Percentiles rank a stretch among this genome's conserved stretches.
phyloP scores from a whole-genome alignment of 2,329 filamentous ascomycete genomes.

The Alternaria tenuissima region DNA sequence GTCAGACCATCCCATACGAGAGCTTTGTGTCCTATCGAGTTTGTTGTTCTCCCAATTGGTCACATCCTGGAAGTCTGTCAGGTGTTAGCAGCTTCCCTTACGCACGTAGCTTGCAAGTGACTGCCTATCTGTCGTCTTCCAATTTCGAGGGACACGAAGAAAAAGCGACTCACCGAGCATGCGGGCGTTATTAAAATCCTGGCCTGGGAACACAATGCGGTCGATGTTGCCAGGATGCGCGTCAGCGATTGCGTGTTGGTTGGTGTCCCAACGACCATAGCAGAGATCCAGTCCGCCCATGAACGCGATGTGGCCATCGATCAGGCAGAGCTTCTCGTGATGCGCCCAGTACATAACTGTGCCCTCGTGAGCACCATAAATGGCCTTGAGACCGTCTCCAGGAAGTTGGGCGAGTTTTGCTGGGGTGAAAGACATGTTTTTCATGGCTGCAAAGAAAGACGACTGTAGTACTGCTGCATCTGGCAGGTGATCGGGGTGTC shows the following conservation, averaged over 20 bases:
- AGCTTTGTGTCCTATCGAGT: slow-evolving; percentile 78
- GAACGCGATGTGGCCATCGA: slow-evolving; percentile 82
- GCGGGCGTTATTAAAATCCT: slow-evolving; percentile 90
- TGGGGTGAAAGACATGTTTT: slow-evolving; percentile 64
- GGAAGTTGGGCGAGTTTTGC: slow-evolving; percentile 70
- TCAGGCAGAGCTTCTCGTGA: slow-evolving; percentile 86
- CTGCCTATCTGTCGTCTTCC: not conserved
- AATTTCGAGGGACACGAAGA: not conserved
- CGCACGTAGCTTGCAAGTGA: not conserved
- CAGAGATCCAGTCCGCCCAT: slow-evolving; percentile 91
- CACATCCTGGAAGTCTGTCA: slow-evolving; percentile 73
- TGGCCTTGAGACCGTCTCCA: slow-evolving; percentile 74
- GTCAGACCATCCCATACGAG: slow-evolving; percentile 93
- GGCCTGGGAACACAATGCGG: slow-evolving; percentile 81
- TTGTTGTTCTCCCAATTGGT: slow-evolving; percentile 85
- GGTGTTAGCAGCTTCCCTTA: slow-evolving; percentile 21
- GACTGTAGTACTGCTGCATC: slow-evolving; percentile 73
- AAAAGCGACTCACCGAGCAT: slow-evolving; percentile 69
- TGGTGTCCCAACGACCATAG: slow-evolving; percentile 88
- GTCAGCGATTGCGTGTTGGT: slow-evolving; percentile 84
- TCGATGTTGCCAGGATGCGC: slow-evolving; percentile 81
- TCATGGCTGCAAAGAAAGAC: slow-evolving; percentile 63
- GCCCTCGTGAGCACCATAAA: slow-evolving; percentile 84
- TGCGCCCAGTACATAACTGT: slow-evolving; percentile 92
- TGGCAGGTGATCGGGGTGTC: slow-evolving; percentile 87